A percentile compares a stretch with the other conserved stretches of the same genome.
phyloP scores from a whole-genome alignment of 2,329 filamentous ascomycete genomes.

The Colletotrichum tanaceti region DNA sequence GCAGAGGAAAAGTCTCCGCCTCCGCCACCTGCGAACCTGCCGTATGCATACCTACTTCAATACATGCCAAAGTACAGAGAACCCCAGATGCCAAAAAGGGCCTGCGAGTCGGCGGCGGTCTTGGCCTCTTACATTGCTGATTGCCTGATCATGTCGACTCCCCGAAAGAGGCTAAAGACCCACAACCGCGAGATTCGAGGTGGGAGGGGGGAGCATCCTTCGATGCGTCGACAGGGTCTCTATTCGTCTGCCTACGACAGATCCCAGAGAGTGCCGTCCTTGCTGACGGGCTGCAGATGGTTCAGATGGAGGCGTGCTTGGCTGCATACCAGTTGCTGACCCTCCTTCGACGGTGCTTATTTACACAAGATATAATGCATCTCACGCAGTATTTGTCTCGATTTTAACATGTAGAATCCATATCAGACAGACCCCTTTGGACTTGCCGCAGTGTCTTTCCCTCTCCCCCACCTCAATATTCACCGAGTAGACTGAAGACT shows the following conservation, averaged over 20 bases:
- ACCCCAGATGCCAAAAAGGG: not conserved
- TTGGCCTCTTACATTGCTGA: not conserved
- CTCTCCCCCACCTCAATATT: not conserved
- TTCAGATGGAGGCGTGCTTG: constrained; percentile 19
- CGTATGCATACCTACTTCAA: no score
- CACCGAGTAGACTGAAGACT: not conserved
- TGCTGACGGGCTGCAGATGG: constrained; percentile 8
- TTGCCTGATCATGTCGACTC: not conserved
- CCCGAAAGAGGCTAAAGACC: constrained; percentile 28
- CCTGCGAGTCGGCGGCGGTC: not conserved
- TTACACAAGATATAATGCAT: not conserved
- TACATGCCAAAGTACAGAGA: no score
- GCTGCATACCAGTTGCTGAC: constrained; percentile 4
- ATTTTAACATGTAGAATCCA: not conserved
- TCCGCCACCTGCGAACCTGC: not conserved
- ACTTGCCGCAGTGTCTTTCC: not conserved
- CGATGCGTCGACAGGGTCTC: constrained; percentile 3
- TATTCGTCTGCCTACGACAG: constrained; percentile 28
- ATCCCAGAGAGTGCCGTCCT: not conserved
- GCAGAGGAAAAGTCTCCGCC: not conserved
- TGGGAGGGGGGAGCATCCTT: constrained; percentile 22
- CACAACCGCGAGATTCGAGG: constrained; percentile 20
- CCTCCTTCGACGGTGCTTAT: constrained; percentile 7
- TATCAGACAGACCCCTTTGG: not conserved
- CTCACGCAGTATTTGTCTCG: not conserved